phyloP scores from a whole-genome alignment of 768 basidiomycete genomes.

The Suillus subluteus region DNA sequence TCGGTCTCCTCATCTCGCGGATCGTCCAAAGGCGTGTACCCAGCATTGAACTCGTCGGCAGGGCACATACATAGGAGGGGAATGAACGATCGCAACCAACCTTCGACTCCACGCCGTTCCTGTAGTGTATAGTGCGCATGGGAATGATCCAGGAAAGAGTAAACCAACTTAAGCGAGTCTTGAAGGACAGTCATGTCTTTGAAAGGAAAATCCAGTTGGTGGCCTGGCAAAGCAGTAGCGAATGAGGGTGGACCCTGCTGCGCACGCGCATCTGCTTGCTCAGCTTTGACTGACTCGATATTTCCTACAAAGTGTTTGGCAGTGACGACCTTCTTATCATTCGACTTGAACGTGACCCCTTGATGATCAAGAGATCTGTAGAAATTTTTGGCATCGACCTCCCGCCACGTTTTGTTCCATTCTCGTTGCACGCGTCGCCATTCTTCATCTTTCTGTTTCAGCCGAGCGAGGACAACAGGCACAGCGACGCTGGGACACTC shows the following conservation, averaged over 20 bases:
- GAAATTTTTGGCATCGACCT: slow-evolving; percentile 96
- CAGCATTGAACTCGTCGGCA: slow-evolving; percentile 66
- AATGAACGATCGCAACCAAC: slow-evolving; percentile 82
- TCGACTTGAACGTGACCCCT: slow-evolving; percentile 90
- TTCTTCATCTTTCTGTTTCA: slow-evolving; percentile 95
- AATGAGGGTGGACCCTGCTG: slow-evolving; percentile 39
- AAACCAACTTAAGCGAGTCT: slow-evolving; percentile 88
- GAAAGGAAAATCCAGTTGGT: slow-evolving; percentile 82
- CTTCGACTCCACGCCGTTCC: slow-evolving; percentile 84
- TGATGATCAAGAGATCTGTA: slow-evolving; percentile 98
- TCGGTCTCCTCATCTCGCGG: slow-evolving; percentile 41
- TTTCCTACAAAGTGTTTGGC: slow-evolving; percentile 82
- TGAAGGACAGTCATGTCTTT: slow-evolving; percentile 79
- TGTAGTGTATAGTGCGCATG: slow-evolving; percentile 70
- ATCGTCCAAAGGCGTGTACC: slow-evolving; percentile 59
- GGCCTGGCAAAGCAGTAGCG: slow-evolving; percentile 51
- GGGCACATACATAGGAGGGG: slow-evolving; percentile 78
- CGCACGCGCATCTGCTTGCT: slow-evolving; percentile 49
- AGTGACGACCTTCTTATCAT: slow-evolving; percentile 93
- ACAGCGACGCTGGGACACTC: slow-evolving; percentile 90
- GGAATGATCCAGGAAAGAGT: slow-evolving; percentile 89
- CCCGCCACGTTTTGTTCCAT: slow-evolving; percentile 96
- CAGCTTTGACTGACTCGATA: slow-evolving; percentile 69
- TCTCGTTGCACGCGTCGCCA: slow-evolving; percentile 94
- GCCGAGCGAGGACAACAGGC: slow-evolving; percentile 85